These are phyloP conservation scores for Acrocalymma vagum DNA, from an alignment of 2,329 filamentous ascomycete species.

Conservation along the genomic window DNA sequence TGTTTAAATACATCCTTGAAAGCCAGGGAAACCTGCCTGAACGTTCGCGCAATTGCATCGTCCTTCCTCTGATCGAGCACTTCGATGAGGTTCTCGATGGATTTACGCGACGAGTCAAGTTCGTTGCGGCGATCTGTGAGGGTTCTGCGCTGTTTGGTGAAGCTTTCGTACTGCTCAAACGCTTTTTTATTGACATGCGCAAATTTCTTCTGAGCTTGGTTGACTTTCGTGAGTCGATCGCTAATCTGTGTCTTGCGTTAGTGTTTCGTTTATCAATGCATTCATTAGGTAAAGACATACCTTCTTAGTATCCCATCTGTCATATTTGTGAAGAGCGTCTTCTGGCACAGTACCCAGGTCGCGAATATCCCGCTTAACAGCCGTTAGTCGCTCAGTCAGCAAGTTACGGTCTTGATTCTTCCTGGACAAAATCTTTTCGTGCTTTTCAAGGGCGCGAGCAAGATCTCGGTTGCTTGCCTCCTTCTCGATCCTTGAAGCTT, in stretches of 20 bases:
- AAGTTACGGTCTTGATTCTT: constrained; percentile 87
- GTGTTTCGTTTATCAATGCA: constrained; percentile 26
- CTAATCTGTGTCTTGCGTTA: constrained; percentile 37
- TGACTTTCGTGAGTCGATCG: constrained; percentile 82
- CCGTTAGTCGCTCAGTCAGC: constrained; percentile 77
- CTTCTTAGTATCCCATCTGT: constrained; percentile 79
- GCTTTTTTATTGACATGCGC: constrained; percentile 99
- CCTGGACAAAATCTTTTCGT: constrained; percentile 91
- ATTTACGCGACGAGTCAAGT: constrained; percentile 83
- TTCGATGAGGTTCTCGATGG: constrained; percentile 90
- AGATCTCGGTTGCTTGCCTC: constrained; percentile 79
- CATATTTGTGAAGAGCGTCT: constrained; percentile 91
- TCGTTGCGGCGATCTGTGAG: constrained; percentile 86
- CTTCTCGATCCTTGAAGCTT: constrained; percentile 68
- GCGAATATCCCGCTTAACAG: constrained; percentile 87
- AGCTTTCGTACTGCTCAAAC: constrained; percentile 98
- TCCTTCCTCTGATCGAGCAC: constrained; percentile 96
- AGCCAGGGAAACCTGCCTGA: constrained; percentile 95
- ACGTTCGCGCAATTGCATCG: constrained; percentile 96
- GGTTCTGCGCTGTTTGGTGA: constrained; percentile 89
- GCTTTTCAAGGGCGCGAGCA: constrained; percentile 78
- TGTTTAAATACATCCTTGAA: constrained; percentile 94
- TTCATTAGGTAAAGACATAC: constrained; percentile 57
- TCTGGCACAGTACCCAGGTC: constrained; percentile 93
- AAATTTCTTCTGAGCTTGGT: constrained; percentile 93